Evolutionary conservation across 2,329 filamentous ascomycete species (phyloP), one percentile per base, ranked within the genome.

Genomic region (Blastomyces gilchristii): DNA sequence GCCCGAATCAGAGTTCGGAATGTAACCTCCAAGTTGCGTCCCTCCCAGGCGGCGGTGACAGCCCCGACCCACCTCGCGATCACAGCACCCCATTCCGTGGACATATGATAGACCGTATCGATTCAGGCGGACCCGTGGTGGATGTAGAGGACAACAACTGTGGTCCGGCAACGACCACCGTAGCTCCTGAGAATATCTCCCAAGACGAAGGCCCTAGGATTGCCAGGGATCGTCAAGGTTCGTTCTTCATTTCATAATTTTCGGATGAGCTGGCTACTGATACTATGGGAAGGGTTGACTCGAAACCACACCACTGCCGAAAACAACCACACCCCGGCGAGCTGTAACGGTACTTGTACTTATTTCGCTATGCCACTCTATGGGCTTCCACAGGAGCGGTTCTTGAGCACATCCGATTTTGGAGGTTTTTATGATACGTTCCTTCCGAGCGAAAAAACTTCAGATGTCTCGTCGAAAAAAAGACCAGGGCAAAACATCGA

Each of bases 81-180:
- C 60, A 58, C 28, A 39, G 22, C 41, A 49, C 47, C 43, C n/a
- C 54, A n/a, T 63, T 65, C 49, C 60, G 61, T 28, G 67, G 67
- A 18, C 67, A 68, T 59, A 68, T 68, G 67, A 62, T 68, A 59
- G 67, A 68, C 45, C 47, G 58, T 5, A 47, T 63, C 37, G 63
- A 64, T 58, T 39, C 87, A 63, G 96, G 79, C 0, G 89, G 88
- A 22, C 86, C 83, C 58, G 86, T 82, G 18, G 53, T 57, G 9
- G 37, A 18, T 25, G 18, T 39, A 18, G 18, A 57, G 50, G 96
- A 81, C 67, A 93, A 83, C 37, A 85, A 80, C 70, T 93, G 86
- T 59, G 12, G 39, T 25, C 31, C 39, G 9, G 53, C 14, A 41
- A 11, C 1, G 9, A 3, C 9, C 12, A 57, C 34, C 3, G n/a